These are phyloP conservation scores for Cicer bijugum DNA, from an alignment of 306 rosid genomes.

Conservation along the genomic window DNA sequence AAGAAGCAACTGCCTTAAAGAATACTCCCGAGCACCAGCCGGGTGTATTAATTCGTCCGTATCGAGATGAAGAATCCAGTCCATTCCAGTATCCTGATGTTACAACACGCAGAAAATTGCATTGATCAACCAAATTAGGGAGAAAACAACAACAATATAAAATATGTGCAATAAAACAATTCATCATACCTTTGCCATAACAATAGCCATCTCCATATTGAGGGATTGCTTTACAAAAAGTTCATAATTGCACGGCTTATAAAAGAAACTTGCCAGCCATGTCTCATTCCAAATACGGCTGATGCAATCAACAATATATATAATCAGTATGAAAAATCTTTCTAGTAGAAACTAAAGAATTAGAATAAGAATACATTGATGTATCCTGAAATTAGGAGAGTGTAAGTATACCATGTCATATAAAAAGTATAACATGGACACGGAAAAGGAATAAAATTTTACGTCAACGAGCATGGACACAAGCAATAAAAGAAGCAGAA, in stretches of 20 bases:
- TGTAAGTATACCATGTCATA: neutral
- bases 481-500: neutral
- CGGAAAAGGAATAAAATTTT: slow-evolving; percentile 1
- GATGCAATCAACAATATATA: slow-evolving; percentile 48
- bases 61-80: slow-evolving; percentile 97
- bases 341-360: slow-evolving; percentile 29
- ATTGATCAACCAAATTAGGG: slow-evolving; percentile 21
- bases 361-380: slow-evolving; percentile 1
- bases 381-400: slow-evolving; percentile 30
- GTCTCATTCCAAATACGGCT: slow-evolving; percentile 99
- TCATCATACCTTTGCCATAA: slow-evolving; percentile 92
- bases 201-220: slow-evolving; percentile 98
- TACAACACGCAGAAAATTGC: slow-evolving; percentile 41
- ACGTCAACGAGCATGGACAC: neutral
- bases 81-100: slow-evolving; percentile 85
- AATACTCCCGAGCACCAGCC: slow-evolving; percentile 88
- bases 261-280: slow-evolving; percentile 94
- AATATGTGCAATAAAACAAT: slow-evolving; percentile 24
- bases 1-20: slow-evolving; percentile 86
- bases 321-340: slow-evolving; percentile 33
- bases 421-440: neutral
- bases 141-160: neutral
- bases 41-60: slow-evolving; percentile 96
- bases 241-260: slow-evolving; percentile 97
- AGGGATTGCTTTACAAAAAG: slow-evolving; percentile 99